Conservation (phyloP, 2,329 filamentous ascomycete genomes). For the Aphanoascus verrucosus region DNA sequence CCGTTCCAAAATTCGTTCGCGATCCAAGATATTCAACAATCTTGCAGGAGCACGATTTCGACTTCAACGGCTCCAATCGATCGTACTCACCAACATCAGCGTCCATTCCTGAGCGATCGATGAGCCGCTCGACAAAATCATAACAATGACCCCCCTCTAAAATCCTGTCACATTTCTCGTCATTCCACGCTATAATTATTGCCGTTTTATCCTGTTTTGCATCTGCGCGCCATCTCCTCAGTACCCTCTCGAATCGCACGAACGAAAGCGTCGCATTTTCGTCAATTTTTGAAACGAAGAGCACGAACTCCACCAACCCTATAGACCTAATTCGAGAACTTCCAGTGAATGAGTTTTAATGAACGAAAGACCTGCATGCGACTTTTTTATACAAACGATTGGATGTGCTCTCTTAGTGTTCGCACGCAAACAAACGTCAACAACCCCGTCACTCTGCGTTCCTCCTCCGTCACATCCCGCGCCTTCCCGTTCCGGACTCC, state of each 20-base stretch:
- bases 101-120: slow-evolving; percentile 32
- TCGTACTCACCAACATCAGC: slow-evolving; percentile 35
- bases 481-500: too few relatives aligned
- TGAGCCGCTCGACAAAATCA: slow-evolving; percentile 35
- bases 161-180: neutral
- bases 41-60: slow-evolving; percentile 50
- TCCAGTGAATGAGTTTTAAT: slow-evolving; percentile 1
- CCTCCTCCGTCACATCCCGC: neutral
- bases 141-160: slow-evolving; percentile 18
- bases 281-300: neutral
- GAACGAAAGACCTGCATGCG: neutral
- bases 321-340: neutral
- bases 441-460: neutral
- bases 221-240: neutral
- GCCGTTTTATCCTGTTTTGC: neutral
- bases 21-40: slow-evolving; percentile 51
- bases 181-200: neutral
- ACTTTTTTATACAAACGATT: neutral
- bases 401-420: neutral
- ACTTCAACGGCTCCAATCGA: slow-evolving; percentile 33
- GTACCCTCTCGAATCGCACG: neutral
- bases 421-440: too few relatives aligned
- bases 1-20: slow-evolving; percentile 54
- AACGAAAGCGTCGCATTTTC: neutral
- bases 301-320: neutral